Percentiles rank a stretch among this genome's conserved stretches.
Conservation (phyloP, 768 basidiomycete genomes). For the Trametes cingulata region DNA sequence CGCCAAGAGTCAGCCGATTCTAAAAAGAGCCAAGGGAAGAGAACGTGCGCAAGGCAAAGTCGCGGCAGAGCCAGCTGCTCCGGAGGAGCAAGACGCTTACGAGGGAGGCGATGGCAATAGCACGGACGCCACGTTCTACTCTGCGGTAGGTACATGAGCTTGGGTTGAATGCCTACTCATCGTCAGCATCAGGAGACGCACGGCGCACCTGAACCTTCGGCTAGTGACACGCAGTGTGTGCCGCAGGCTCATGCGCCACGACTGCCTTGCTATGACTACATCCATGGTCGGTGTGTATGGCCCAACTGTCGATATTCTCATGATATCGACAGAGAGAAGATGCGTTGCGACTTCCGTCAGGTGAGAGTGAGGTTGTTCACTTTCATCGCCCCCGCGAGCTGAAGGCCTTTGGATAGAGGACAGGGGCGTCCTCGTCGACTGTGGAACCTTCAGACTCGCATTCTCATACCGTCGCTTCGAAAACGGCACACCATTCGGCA, state of each 20-base stretch:
- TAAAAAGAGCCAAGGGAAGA: too few species aligned
- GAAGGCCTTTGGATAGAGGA: too few species aligned
- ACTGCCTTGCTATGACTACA: conserved; percentile 3
- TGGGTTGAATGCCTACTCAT: background rate
- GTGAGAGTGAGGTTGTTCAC: background rate
- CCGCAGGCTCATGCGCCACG: background rate
- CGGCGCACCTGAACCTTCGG: background rate
- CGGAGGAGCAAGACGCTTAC: background rate
- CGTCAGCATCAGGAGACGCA: background rate
- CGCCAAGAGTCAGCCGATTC: too few species aligned
- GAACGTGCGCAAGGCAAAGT: too few species aligned
- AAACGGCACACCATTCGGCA: too few species aligned
- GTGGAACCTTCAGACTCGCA: too few species aligned
- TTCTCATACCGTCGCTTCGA: too few species aligned
- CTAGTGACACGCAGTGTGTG: background rate
- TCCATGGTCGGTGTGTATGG: conserved; percentile 6
- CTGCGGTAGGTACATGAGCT: background rate
- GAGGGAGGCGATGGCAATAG: background rate
- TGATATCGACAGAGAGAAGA: background rate
- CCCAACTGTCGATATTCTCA: conserved; percentile 15
- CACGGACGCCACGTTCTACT: background rate
- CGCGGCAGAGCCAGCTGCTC: background rate
- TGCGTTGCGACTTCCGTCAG: background rate
- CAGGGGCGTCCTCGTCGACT: background rate
- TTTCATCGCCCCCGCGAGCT: too few species aligned